A percentile compares a stretch with the other conserved stretches of the same genome.
Evolutionary conservation across 441 rosid genomes (phyloP).

Genomic region (Aleurites moluccanus): DNA sequence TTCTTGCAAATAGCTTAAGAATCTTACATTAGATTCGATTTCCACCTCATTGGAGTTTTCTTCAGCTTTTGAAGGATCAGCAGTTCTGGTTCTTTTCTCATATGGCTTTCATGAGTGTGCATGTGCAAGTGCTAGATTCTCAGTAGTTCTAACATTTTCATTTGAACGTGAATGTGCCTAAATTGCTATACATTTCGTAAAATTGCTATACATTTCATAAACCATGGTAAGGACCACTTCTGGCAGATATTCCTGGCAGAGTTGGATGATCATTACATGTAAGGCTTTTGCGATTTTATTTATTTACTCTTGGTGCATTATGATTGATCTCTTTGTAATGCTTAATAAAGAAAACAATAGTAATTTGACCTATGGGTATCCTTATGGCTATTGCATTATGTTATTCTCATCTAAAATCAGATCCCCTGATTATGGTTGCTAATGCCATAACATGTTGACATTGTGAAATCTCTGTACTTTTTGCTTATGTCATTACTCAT

Average conservation of each 20-base stretch:
- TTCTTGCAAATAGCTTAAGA: background rate
- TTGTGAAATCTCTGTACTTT: background rate
- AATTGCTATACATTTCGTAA: background rate
- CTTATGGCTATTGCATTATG: background rate
- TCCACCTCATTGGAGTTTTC: background rate
- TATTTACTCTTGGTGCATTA: background rate
- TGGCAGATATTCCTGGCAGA: background rate
- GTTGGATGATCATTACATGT: background rate
- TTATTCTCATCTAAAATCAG: background rate
- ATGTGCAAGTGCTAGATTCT: background rate
- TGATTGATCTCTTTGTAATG: background rate
- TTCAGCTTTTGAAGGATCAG: background rate
- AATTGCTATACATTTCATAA: background rate
- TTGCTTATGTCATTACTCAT: background rate
- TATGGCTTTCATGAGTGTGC: background rate
- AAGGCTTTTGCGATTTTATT: background rate
- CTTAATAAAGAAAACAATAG: background rate
- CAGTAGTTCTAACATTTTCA: background rate
- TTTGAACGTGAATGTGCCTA: background rate
- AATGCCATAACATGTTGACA: background rate
- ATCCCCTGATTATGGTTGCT: background rate
- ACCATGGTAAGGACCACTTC: background rate
- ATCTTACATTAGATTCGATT: background rate
- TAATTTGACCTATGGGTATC: background rate
- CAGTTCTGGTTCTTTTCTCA: background rate